Evolutionary conservation across 2,329 filamentous ascomycete genomes (phyloP).

Genomic region (Clonostachys solani): DNA sequence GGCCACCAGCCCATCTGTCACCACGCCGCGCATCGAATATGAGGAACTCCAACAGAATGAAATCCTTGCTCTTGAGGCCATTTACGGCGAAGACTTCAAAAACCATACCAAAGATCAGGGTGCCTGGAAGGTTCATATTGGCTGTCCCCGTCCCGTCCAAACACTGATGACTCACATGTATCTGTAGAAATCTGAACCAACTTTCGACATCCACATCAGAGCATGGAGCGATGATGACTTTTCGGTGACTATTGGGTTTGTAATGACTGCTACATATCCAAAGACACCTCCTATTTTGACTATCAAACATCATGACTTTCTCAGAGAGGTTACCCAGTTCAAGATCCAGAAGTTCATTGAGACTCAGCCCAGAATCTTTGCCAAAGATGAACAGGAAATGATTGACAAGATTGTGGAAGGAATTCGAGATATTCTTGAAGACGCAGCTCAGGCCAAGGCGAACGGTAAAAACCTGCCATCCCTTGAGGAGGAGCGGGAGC

Average conservation of each 20-base stretch:
- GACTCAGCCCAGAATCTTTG: slow-evolving; percentile 50
- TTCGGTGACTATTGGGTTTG: slow-evolving; percentile 67
- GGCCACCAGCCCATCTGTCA: slow-evolving; percentile 31
- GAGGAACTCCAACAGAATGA: slow-evolving; percentile 85
- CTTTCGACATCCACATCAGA: slow-evolving; percentile 76
- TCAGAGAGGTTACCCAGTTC: slow-evolving; percentile 68
- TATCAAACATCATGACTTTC: slow-evolving; percentile 57
- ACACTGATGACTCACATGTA: slow-evolving; percentile 5
- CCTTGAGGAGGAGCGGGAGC: slow-evolving; percentile 82
- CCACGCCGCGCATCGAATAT: slow-evolving; percentile 57
- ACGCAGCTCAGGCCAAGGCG: slow-evolving; percentile 74
- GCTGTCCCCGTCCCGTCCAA: no score
- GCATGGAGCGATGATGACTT: slow-evolving; percentile 70
- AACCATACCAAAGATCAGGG: slow-evolving; percentile 64
- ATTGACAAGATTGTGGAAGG: slow-evolving; percentile 63
- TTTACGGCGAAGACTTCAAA: slow-evolving; percentile 86
- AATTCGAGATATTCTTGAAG: slow-evolving; percentile 75
- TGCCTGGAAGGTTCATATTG: slow-evolving; percentile 68
- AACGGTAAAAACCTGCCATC: slow-evolving; percentile 76
- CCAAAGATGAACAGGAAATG: slow-evolving; percentile 51
- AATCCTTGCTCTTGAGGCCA: slow-evolving; percentile 77
- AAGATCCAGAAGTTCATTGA: slow-evolving; percentile 64
- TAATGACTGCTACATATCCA: slow-evolving; percentile 86
- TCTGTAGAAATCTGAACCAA: slow-evolving; percentile 69
- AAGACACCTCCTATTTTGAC: slow-evolving; percentile 73